Evolutionary conservation across 73 alveolate genomes (phyloP), one percentile per base, ranked within the genome.

Genomic region (Durusdinium trenchii): DNA sequence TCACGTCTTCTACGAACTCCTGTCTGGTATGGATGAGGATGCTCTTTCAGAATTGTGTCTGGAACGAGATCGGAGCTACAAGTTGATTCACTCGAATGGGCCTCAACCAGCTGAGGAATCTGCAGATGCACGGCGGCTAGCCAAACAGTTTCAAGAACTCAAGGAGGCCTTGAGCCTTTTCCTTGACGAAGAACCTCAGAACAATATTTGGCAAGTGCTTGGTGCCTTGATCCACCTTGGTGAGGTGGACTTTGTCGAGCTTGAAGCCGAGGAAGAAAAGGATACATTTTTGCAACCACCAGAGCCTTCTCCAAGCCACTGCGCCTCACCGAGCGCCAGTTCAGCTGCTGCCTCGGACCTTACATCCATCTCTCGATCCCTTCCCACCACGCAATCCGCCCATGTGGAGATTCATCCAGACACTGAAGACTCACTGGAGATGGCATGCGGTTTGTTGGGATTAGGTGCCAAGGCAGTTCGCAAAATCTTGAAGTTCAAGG

Each of bases 1-100:
- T 95, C 99, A 99, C 85, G 99, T 99, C 64, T 99, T 99, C 99
- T 99, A 99, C 67, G 99, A 95, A 90, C 94, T 99, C 42, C 94
- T 95, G 47, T 67, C 95, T 2, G 99, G 99, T 30, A 99, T 99
- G 46, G 99, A 96, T 50, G 99, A 99, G 40, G 67, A 86, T 57
- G 57, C 61, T 60, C 69, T 91, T 57, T 38, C 35, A 57, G 36
- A 3, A 51, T n/a, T 91, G 2, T 69, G 54, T 57, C 78, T 91
- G 67, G 98, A 91, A 43, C 87, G 90, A 3, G 90, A 91, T 32
- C 57, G 51, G 18, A 71, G 78, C 90, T 91, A 91, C 90, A 91
- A 91, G 62, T 78, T 91, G 90, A 87, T 91, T n/a, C 98, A 91
- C 60, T 47, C 90, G 60, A 71, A 60, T 3, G 90, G 90, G 6